A percentile compares a stretch with the other conserved stretches of the same genome.
These are phyloP conservation scores for Cladosporium sphaerospermum DNA, from an alignment of 2,329 filamentous ascomycete species.

Conservation along the genomic window DNA sequence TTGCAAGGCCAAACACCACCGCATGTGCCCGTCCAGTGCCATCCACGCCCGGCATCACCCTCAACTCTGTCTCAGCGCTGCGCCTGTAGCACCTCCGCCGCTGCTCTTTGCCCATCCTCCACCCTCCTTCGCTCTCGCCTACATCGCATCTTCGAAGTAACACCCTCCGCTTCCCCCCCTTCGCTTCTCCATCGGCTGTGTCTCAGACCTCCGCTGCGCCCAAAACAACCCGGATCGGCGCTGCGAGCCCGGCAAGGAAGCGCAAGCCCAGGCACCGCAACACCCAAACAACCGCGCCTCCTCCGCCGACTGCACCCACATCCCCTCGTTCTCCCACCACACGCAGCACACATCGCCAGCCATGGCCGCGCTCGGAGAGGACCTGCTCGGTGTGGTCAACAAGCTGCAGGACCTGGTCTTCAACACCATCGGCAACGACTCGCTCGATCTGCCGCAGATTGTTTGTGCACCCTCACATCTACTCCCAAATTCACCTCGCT, in stretches of 20 bases:
- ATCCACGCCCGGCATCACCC: neutral
- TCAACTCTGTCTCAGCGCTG: neutral
- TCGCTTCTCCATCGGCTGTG: neutral
- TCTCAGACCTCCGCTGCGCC: conserved; percentile 8
- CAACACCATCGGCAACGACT: conserved; percentile 99
- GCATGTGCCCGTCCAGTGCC: too few relatives aligned
- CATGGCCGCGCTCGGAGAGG: conserved; percentile 94
- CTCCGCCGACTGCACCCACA: neutral
- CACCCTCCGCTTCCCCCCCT: neutral
- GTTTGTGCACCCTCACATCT: conserved; percentile 52
- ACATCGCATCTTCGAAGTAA: neutral
- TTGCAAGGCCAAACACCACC: neutral
- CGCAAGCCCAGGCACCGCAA: neutral
- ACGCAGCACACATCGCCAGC: neutral
- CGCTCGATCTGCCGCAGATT: conserved; percentile 94
- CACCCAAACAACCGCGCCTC: neutral
- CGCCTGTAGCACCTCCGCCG: neutral
- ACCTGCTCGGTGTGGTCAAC: conserved; percentile 92
- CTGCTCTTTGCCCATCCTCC: neutral
- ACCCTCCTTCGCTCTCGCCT: neutral
- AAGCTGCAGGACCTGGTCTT: conserved; percentile 98
- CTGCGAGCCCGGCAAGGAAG: conserved; percentile 3
- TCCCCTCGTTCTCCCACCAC: neutral
- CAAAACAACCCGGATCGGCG: conserved; percentile 4
- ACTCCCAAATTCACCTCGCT: conserved; percentile 12